Base-by-base conservation (phyloP, 345 rosid genomes). In the Murraya koenigii region DNA sequence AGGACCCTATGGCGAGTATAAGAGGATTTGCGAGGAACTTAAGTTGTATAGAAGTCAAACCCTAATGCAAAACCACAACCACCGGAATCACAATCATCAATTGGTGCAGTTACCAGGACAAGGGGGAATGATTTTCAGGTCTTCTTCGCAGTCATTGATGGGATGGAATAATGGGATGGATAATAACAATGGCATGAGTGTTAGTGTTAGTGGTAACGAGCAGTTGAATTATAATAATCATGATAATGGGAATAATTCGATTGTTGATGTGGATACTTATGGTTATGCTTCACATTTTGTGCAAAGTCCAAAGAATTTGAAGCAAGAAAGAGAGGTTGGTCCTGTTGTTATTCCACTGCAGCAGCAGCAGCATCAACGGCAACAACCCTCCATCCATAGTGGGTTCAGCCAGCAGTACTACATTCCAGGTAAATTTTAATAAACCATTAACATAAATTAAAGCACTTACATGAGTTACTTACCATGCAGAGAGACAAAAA, bases 1-100 rank as follows among this genome's bases (percentile, higher is more conserved):
- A 26, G 98, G 98, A 0, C 79, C 93, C 0, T 89, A 85, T 1
- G 95, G 92, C 23, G 94, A 93, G 80, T 92, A 84, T 63, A 82
- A 74, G 30, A 90, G 82, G 74, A 5, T 90, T 0, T 79, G 75
- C 5, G 89, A 95, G 9, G 92, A 95, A 47, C 91, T 95, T 1
- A 84, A 67, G 44, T 41, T 80, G 44, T 90, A 77, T 70, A 93
- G 75, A 80, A 79, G 72, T 38, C 83, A 77, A 38, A 62, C 11
- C n/a, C 78, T 71, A 32, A 55, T 41, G 59, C 72, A 73, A 20
- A 22, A 9, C 2, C 66, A 76, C 22, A 52, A 59, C 44, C 56
- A 14, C 1, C 66, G 72, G n/a, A 52, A 59, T 41, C 56, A 69
- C 4, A 79, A 76, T 23, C 83, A 76, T 23, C 83, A 63, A n/a